Percentiles rank a stretch among this genome's conserved stretches.
Evolutionary conservation across 257 asterid genomes (phyloP).

Genomic region (Lavandula angustifolia): DNA sequence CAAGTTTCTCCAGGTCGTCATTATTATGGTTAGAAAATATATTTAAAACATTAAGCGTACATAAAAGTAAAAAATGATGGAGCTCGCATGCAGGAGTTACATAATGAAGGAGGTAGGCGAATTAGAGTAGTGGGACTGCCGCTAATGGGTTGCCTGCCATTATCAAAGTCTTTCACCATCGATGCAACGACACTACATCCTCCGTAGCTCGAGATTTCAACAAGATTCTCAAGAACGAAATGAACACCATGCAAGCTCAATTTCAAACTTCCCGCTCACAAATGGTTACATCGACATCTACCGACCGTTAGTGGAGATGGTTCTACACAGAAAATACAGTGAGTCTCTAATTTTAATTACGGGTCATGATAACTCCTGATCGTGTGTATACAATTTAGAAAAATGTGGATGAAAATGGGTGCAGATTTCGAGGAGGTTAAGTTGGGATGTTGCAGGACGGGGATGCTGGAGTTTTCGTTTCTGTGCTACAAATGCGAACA

Average conservation of each 20-base stretch:
- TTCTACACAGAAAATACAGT: slow-evolving; percentile 46
- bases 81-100: slow-evolving; percentile 44
- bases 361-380: too few relatives aligned
- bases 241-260: slow-evolving; percentile 29
- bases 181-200: slow-evolving; percentile 43
- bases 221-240: slow-evolving; percentile 41
- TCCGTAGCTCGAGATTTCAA: slow-evolving; percentile 49
- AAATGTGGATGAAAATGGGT: neutral
- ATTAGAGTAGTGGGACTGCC: slow-evolving; percentile 71
- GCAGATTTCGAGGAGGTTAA: slow-evolving; percentile 58
- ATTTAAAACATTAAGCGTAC: too few relatives aligned
- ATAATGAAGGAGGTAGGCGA: slow-evolving; percentile 54
- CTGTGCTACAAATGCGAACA: slow-evolving; percentile 53
- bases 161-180: slow-evolving; percentile 54
- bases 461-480: slow-evolving; percentile 50
- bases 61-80: too few relatives aligned
- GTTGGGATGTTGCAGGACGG: slow-evolving; percentile 80
- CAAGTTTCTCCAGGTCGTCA: slow-evolving; percentile 53
- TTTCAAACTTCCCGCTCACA: slow-evolving; percentile 29
- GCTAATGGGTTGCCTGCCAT: slow-evolving; percentile 73
- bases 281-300: slow-evolving; percentile 51
- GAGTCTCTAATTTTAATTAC: neutral
- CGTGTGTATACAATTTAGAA: too few relatives aligned
- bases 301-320: slow-evolving; percentile 44
- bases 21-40: neutral